Percentiles rank a stretch among this genome's conserved stretches.
phyloP scores from a whole-genome alignment of 768 basidiomycete species.

The Panaeolus cyanescens region DNA sequence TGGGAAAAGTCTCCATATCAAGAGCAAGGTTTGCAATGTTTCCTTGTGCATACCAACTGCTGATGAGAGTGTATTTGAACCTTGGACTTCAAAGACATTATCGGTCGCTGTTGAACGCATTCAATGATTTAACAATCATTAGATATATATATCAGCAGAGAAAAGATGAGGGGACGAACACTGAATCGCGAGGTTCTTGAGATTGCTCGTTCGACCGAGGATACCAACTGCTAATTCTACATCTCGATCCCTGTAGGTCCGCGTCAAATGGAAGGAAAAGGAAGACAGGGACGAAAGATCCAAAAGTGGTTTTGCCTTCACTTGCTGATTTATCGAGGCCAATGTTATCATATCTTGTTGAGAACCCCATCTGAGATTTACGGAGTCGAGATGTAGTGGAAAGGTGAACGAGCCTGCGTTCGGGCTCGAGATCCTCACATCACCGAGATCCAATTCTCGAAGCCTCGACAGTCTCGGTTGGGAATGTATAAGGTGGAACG shows the following conservation, averaged over 20 bases:
- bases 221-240: background rate
- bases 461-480: background rate
- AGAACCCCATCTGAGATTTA: background rate
- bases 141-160: no score
- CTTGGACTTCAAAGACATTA: no score
- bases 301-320: background rate
- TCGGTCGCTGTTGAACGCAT: no score
- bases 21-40: no score
- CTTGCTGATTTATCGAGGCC: background rate
- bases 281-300: background rate
- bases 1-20: no score
- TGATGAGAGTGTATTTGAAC: no score
- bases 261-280: background rate
- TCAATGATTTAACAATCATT: no score
- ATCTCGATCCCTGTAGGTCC: background rate
- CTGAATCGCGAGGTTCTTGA: background rate
- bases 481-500: background rate
- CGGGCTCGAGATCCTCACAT: background rate
- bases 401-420: background rate
- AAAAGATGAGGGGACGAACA: no score
- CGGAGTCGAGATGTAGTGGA: background rate
- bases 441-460: background rate
- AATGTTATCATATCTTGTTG: background rate
- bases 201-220: background rate
- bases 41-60: no score